phyloP scores from a whole-genome alignment of 2,329 filamentous ascomycete genomes.

The Colletotrichum agaves region DNA sequence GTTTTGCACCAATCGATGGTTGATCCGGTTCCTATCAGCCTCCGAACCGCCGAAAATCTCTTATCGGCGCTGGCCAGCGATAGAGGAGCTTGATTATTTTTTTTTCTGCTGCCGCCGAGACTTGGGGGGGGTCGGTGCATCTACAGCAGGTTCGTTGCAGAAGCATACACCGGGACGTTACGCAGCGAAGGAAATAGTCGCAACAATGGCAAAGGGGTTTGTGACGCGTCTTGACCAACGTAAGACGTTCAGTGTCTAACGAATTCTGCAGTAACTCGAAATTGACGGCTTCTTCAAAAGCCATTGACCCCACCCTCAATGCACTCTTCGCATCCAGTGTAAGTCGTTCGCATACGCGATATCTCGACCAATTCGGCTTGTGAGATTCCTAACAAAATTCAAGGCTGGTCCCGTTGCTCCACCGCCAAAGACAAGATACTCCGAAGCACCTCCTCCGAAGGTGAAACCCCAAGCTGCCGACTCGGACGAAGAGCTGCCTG shows the following conservation, averaged over 20 bases:
- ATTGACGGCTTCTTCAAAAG: constrained; percentile 60
- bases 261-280: constrained; percentile 11
- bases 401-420: constrained; percentile 64
- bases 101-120: constrained; percentile 16
- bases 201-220: constrained; percentile 40
- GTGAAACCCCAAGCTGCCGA: constrained; percentile 44
- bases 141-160: constrained; percentile 25
- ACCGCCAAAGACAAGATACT: constrained; percentile 58
- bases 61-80: constrained; percentile 27
- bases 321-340: constrained; percentile 80
- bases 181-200: constrained; percentile 1
- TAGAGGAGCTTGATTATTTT: constrained; percentile 32
- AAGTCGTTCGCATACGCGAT: constrained; percentile 50
- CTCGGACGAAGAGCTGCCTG: constrained; percentile 46
- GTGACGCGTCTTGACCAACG: not conserved
- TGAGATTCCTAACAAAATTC: constrained; percentile 38
- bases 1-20: constrained; percentile 33
- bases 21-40: constrained; percentile 35
- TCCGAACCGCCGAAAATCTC: constrained; percentile 24
- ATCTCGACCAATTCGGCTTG: not conserved
- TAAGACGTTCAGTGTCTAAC: not conserved
- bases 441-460: constrained; percentile 47
- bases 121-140: constrained; percentile 25
- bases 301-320: constrained; percentile 75
- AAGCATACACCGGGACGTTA: constrained; percentile 9